Percentiles rank a stretch among this genome's conserved stretches.
phyloP scores from a whole-genome alignment of 163 green algal species.

The Scenedesmus sp. region DNA sequence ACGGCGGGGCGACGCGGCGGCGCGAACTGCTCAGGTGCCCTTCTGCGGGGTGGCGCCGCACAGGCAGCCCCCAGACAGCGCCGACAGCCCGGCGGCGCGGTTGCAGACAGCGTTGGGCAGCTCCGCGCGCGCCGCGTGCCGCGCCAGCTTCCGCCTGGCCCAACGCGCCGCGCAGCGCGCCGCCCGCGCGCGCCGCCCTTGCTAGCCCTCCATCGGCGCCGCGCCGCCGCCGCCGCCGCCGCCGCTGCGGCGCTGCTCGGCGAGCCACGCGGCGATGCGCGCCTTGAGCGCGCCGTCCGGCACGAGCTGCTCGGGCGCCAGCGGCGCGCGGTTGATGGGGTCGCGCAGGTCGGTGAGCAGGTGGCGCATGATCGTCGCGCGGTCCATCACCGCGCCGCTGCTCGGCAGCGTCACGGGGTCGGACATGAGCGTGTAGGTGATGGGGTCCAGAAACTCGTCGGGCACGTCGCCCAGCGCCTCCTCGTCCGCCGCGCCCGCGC shows the following conservation, averaged over 20 bases:
- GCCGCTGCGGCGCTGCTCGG: slow-evolving; percentile 47
- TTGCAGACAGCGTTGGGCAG: too few relatives aligned
- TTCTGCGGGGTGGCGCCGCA: too few relatives aligned
- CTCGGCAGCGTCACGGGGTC: slow-evolving; percentile 92
- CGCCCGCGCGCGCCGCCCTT: too few relatives aligned
- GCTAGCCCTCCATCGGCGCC: too few relatives aligned
- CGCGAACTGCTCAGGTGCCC: too few relatives aligned
- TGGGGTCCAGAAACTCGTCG: slow-evolving; percentile 93
- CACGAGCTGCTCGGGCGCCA: slow-evolving; percentile 81
- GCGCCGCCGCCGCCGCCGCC: neutral
- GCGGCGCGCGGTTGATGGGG: slow-evolving; percentile 85
- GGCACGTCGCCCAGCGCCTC: slow-evolving; percentile 69
- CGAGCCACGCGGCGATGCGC: slow-evolving; percentile 81
- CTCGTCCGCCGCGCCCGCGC: slow-evolving; percentile 48
- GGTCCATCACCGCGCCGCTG: slow-evolving; percentile 78
- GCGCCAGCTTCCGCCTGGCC: too few relatives aligned
- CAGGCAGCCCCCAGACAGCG: too few relatives aligned
- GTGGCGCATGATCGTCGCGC: slow-evolving; percentile 88
- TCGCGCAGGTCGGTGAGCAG: slow-evolving; percentile 86
- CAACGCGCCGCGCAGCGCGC: too few relatives aligned
- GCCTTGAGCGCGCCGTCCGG: slow-evolving; percentile 83
- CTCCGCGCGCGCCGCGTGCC: too few relatives aligned
- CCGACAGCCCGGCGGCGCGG: too few relatives aligned
- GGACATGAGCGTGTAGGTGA: slow-evolving; percentile 87
- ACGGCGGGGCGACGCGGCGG: too few relatives aligned